Evolutionary conservation across 1,139 yeast species (phyloP), one percentile per base, ranked within the genome.

Genomic region (Kodamaea alishanica): DNA sequence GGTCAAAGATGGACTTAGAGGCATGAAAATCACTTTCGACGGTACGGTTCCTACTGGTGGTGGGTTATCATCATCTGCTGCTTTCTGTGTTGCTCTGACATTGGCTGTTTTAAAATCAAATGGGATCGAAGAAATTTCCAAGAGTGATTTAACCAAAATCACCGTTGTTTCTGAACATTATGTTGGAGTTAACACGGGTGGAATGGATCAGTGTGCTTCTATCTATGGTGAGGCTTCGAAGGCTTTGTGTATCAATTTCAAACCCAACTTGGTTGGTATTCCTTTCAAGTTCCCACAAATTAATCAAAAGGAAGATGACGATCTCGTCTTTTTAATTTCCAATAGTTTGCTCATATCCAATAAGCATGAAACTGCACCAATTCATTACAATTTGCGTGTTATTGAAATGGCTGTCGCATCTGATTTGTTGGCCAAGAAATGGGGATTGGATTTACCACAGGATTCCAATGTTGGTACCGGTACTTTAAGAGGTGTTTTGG

Each of bases 191-290:
- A 82, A 81, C 55, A 79, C 82, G 32, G 90, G 90, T 22, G 90
- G 90, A 32, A 77, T 83, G 85, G 90, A 83, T 56, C 90, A 83
- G 60, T 73, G 84, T 45, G 89, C 90, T 3, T 76, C 84, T 2
- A 72, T 83, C 22, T 81, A 75, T 50, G 89, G 89, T n/a, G 79
- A 75, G 49, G 65, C 61, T 32, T 72, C 70, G 43, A 77, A 81
- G 48, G 84, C 84, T 1, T 58, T 83, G 44, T 70, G 76, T 47
- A 79, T 83, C 32, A 77, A 77, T 45, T 83, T 82, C 60, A 71
- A 73, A 45, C 90, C 90, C 2, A 60, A 68, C 42, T 65, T 83
- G 38, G 63, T 61, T 30, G 88, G 79, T 9, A 63, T 70, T 30
- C 76, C 85, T n/a, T 70, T 79, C 52, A 59, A 65, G 33, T 75